A percentile compares a stretch with the other conserved stretches of the same genome.
phyloP scores from a whole-genome alignment of 768 basidiomycete genomes.

The Tricholoma terreum region DNA sequence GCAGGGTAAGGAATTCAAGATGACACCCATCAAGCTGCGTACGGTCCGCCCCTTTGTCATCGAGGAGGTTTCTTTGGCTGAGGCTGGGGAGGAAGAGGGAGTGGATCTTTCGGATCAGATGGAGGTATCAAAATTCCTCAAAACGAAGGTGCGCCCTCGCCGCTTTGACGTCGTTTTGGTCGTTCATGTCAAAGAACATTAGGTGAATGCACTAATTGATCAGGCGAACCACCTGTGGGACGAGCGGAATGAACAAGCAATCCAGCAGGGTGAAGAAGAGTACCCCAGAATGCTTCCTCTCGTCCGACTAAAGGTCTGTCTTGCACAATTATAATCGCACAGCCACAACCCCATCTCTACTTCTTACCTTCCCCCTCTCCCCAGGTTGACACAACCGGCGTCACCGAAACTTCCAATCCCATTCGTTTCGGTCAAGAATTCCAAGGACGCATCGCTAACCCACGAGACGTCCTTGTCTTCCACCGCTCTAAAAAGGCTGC shows the following conservation, averaged over 20 bases:
- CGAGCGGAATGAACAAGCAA: conserved; percentile 62
- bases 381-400: conserved; percentile 88
- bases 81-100: conserved; percentile 73
- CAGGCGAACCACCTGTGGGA: conserved; percentile 78
- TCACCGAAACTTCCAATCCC: conserved; percentile 90
- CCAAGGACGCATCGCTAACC: conserved; percentile 87
- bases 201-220: conserved; percentile 80
- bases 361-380: neutral
- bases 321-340: neutral
- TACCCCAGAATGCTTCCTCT: conserved; percentile 79
- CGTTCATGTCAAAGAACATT: neutral
- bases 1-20: conserved; percentile 81
- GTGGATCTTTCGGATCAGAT: conserved; percentile 80
- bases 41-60: conserved; percentile 95
- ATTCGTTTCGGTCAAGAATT: conserved; percentile 97
- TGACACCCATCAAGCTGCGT: conserved; percentile 82
- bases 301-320: conserved; percentile 71
- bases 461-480: conserved; percentile 89
- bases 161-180: neutral
- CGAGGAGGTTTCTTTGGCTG: conserved; percentile 72
- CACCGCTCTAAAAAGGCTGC: conserved; percentile 73
- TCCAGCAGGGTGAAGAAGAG: conserved; percentile 58
- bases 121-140: conserved; percentile 78
- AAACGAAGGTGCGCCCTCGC: conserved; percentile 48
- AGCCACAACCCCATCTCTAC: neutral